phyloP scores from a whole-genome alignment of 441 rosid genomes.

The Gossypium gossypioides region DNA sequence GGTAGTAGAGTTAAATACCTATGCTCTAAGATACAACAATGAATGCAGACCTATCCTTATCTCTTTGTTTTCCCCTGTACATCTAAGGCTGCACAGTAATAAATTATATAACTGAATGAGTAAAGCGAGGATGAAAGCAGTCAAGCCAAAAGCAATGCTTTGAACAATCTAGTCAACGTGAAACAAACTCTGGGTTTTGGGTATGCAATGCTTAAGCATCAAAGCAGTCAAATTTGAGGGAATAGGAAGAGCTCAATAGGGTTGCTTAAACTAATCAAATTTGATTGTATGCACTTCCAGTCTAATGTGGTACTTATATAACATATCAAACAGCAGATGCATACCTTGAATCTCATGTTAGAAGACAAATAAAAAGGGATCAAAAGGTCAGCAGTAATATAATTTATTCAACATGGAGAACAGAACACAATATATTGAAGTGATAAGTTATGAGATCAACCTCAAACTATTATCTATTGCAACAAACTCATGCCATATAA shows the following conservation, averaged over 20 bases:
- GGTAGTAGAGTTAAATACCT: not conserved
- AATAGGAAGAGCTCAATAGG: constrained; percentile 15
- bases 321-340: not conserved
- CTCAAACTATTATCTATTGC: not conserved
- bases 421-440: not conserved
- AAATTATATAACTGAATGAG: no score
- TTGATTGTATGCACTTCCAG: no score
- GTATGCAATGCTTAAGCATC: constrained; percentile 4
- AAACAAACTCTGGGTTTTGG: not conserved
- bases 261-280: not conserved
- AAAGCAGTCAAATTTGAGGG: not conserved
- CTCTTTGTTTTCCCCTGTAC: no score
- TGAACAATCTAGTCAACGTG: not conserved
- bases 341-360: not conserved
- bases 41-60: no score
- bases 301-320: no score
- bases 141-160: not conserved
- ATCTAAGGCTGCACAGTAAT: no score
- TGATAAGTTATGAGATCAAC: not conserved
- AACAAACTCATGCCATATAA: not conserved
- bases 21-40: no score
- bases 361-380: not conserved
- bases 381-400: not conserved
- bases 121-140: not conserved
- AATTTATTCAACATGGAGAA: not conserved